Percentiles rank a stretch among this genome's conserved stretches.
Conservation (phyloP, 306 rosid genomes). For the Rosa lucieae region DNA sequence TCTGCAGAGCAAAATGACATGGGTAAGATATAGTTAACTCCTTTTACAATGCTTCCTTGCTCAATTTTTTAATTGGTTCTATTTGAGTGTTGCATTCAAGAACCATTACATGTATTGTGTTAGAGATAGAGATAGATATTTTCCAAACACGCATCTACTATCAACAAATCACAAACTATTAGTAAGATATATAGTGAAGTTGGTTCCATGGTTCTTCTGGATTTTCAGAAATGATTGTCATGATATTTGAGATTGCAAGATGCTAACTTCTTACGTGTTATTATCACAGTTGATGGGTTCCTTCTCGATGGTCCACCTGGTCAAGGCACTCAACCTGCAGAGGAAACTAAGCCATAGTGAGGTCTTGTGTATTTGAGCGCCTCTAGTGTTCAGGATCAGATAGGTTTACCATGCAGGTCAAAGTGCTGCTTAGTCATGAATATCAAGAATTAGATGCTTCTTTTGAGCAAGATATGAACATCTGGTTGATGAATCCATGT, state of each 20-base stretch:
- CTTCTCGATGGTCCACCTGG: neutral
- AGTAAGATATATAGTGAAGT: neutral
- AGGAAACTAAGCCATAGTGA: neutral
- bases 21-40: neutral
- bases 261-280: neutral
- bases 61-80: neutral
- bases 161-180: neutral
- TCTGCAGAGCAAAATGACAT: slow-evolving; percentile 19
- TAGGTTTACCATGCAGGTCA: neutral
- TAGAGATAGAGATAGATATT: neutral
- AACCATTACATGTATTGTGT: neutral
- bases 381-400: neutral
- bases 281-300: slow-evolving; percentile 15
- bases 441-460: neutral
- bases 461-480: neutral
- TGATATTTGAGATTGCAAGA: neutral
- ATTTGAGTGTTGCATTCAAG: neutral
- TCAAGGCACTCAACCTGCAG: slow-evolving; percentile 9
- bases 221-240: neutral
- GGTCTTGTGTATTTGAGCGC: neutral
- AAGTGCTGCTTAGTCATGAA: neutral
- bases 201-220: neutral
- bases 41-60: neutral
- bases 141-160: neutral
- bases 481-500: neutral